These are phyloP conservation scores for Centaurea solstitialis DNA, from an alignment of 129 eudicot genomes.

Conservation along the genomic window DNA sequence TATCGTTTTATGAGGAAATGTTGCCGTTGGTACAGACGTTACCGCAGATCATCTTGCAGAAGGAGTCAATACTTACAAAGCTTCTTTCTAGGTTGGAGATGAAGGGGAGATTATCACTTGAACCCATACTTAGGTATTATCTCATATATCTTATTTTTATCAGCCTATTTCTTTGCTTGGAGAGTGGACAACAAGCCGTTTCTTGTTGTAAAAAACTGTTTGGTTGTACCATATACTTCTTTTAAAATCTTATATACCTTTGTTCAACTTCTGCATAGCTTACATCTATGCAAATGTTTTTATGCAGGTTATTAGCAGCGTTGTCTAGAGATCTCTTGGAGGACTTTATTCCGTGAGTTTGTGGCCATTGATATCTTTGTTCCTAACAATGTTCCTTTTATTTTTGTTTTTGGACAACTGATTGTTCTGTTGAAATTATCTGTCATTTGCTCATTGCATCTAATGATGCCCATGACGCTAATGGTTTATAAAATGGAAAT, in stretches of 20 bases:
- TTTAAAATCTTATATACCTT: background rate
- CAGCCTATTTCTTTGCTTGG: background rate
- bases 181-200: background rate
- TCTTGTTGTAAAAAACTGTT: background rate
- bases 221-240: background rate
- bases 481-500: background rate
- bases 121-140: slow-evolving; percentile 74
- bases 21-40: slow-evolving; percentile 81
- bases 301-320: slow-evolving; percentile 74
- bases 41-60: slow-evolving; percentile 72
- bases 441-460: background rate
- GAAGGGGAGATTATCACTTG: slow-evolving; percentile 75
- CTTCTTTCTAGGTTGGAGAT: slow-evolving; percentile 73
- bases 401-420: background rate
- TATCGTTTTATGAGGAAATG: slow-evolving; percentile 85
- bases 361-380: slow-evolving; percentile 6
- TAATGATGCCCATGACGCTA: background rate
- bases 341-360: slow-evolving; percentile 82
- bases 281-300: background rate
- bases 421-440: background rate
- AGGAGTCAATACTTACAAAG: slow-evolving; percentile 58
- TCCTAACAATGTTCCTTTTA: background rate
- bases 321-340: slow-evolving; percentile 84
- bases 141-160: background rate
- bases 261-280: background rate